Conservation (phyloP, 805 yeast genomes). For the Schizosaccharomyces lindneri region DNA sequence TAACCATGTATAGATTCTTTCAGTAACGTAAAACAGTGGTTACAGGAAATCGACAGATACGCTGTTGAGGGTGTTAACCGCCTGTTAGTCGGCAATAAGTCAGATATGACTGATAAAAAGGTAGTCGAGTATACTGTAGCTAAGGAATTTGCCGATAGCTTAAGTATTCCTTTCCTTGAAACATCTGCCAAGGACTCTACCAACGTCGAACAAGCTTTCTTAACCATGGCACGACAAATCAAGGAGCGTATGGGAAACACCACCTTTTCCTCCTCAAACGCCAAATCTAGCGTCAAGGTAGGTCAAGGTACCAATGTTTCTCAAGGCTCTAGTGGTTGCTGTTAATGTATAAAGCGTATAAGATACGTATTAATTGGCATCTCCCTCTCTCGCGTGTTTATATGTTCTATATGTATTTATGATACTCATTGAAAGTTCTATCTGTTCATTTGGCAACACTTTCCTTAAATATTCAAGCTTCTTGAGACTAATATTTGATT, state of each 20-base stretch:
- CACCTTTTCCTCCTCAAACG: slow-evolving; percentile 19
- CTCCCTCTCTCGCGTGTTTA: not conserved
- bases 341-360: slow-evolving; percentile 10
- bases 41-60: slow-evolving; percentile 92
- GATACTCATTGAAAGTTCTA: not conserved
- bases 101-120: slow-evolving; percentile 79
- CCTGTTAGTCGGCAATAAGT: slow-evolving; percentile 85
- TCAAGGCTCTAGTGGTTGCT: slow-evolving; percentile 19
- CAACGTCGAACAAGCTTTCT: slow-evolving; percentile 93
- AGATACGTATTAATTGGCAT: not conserved
- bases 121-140: slow-evolving; percentile 90
- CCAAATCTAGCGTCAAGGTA: slow-evolving; percentile 19
- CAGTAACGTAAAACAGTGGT: slow-evolving; percentile 93
- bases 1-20: slow-evolving; percentile 20
- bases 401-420: not conserved
- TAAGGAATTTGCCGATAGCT: slow-evolving; percentile 88
- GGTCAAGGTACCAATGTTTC: slow-evolving; percentile 19
- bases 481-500: no score
- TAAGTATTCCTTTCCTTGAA: slow-evolving; percentile 84
- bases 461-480: no score
- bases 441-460: not conserved
- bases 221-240: slow-evolving; percentile 95
- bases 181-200: slow-evolving; percentile 88
- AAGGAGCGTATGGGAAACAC: slow-evolving; percentile 69
- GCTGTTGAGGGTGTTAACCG: slow-evolving; percentile 96